These are phyloP conservation scores for Suillus hirtellus DNA, from an alignment of 768 basidiomycete species.

Conservation along the genomic window DNA sequence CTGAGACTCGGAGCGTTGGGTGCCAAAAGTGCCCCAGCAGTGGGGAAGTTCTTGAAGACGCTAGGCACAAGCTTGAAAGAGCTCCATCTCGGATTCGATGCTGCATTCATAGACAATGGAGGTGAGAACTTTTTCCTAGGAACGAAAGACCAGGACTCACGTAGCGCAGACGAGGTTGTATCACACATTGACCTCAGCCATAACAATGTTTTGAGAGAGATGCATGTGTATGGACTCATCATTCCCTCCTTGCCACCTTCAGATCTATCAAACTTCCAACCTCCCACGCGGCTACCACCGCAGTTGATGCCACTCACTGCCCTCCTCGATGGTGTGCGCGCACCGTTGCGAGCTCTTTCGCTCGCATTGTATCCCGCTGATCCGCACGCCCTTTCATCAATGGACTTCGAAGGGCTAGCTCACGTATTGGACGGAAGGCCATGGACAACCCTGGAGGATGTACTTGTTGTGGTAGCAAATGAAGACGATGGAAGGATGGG, in stretches of 20 bases:
- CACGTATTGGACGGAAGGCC: constrained; percentile 22
- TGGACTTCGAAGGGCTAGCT: constrained; percentile 32
- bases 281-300: constrained; percentile 9
- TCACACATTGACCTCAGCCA: constrained; percentile 27
- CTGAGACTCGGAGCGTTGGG: constrained; percentile 31
- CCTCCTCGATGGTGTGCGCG: constrained; percentile 28
- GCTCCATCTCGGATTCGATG: constrained; percentile 31
- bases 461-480: constrained; percentile 32
- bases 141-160: constrained; percentile 14
- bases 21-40: constrained; percentile 24
- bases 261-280: constrained; percentile 23
- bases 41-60: constrained; percentile 28
- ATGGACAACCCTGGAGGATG: constrained; percentile 28
- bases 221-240: constrained; percentile 35
- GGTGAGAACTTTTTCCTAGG: constrained; percentile 21
- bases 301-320: constrained; percentile 26
- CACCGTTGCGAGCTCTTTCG: constrained; percentile 31
- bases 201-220: constrained; percentile 28
- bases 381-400: constrained; percentile 25
- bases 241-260: constrained; percentile 30
- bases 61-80: constrained; percentile 25
- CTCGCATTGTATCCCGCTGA: constrained; percentile 34
- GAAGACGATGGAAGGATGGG: constrained; percentile 30
- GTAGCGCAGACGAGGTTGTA: constrained; percentile 24
- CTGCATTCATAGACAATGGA: constrained; percentile 31